Base-by-base conservation (phyloP, 2,329 filamentous ascomycete species). In the Colletotrichum shisoi region DNA sequence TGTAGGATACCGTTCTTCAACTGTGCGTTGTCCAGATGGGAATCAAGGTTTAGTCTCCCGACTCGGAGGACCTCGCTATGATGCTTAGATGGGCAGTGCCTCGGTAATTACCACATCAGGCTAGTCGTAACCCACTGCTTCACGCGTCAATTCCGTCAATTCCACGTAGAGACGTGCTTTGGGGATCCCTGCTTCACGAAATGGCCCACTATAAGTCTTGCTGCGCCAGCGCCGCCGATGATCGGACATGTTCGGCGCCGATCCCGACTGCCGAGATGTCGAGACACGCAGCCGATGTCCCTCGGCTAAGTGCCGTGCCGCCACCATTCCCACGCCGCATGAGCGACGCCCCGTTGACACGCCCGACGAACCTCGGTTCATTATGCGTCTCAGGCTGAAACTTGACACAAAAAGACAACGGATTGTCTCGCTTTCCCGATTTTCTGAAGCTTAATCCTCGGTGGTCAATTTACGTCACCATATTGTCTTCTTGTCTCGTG, bases 211-310 rank as follows among this genome's bases (percentile, higher is more conserved):
- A 54, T 45, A 54, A 63, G 31, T 42, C 17, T 42, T 39, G 17
- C 24, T 42, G 31, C 15, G 31, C 19, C 31, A 31, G 42, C 27
- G 51, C 34, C 65, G 31, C 61, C 54, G 61, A 64, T 49, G 13
- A 64, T 64, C 65, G 65, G 65, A 68, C 65, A 44, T 39, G 49
- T 37, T 68, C 56, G 61, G 64, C 45, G 42, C 42, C 54, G 54
- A 57, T 13, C 21, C 24, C 27, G 42, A 57, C 6, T 57, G 27
- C 54, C 42, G 54, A 57, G 54, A 31, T 46, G 56, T 6, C 13
- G n/a, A 17, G 17, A 57, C 44, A 8, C 27, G 24, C 44, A 58
- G 42, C 56, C 56, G 56, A 58, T 31, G 44, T 24, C 44, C 56
- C 34, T 37, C 31, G 42, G 27, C 13, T 46, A 12, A 40, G 21